A percentile compares a stretch with the other conserved stretches of the same genome.
phyloP scores from a whole-genome alignment of 345 rosid species.

The Citrus unshiu region DNA sequence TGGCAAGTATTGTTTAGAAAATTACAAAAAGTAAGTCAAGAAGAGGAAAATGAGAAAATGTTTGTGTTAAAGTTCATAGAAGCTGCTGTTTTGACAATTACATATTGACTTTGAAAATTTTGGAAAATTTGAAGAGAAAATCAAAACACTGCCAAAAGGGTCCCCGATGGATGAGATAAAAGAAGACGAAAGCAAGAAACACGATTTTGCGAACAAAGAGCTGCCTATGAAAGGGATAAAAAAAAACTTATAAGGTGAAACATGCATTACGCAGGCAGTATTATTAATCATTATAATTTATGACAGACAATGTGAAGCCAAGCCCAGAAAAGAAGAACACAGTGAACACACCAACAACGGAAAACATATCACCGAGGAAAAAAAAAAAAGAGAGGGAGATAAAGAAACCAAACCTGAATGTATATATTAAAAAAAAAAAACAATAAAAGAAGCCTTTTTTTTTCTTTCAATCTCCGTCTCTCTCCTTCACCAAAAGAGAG shows the following conservation, averaged over 20 bases:
- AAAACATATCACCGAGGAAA: neutral
- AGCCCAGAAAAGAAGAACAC: neutral
- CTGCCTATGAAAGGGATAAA: neutral
- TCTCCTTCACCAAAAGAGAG: neutral
- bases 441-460: neutral
- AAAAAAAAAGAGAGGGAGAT: neutral
- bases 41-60: neutral
- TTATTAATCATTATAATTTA: neutral
- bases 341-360: neutral
- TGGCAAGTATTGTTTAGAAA: neutral
- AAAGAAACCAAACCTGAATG: neutral
- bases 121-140: slow-evolving; percentile 4
- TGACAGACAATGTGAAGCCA: neutral
- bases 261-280: neutral
- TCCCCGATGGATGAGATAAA: slow-evolving; percentile 18
- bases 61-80: neutral
- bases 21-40: neutral
- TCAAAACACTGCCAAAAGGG: neutral
- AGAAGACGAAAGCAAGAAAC: slow-evolving; percentile 1
- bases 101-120: neutral
- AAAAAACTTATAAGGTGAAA: neutral
- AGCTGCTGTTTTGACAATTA: slow-evolving; percentile 3
- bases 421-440: neutral
- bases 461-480: neutral
- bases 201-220: neutral